phyloP scores from a whole-genome alignment of 2,329 filamentous ascomycete genomes.

The Ceratocystis alfenasii region DNA sequence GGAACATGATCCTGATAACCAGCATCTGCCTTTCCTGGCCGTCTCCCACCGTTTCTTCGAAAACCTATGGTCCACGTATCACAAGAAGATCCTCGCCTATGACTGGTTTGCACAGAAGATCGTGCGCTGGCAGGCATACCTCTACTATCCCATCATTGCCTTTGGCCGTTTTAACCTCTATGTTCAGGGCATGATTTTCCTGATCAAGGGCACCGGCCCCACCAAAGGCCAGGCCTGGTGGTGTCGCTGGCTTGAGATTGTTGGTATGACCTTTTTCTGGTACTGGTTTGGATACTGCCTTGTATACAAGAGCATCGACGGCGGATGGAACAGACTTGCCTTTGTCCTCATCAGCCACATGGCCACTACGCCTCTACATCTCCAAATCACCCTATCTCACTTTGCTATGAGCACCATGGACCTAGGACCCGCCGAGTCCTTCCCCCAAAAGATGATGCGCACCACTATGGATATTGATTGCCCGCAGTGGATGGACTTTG shows the following conservation, averaged over 20 bases:
- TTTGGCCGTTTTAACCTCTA: constrained; percentile 85
- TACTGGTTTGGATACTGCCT: constrained; percentile 75
- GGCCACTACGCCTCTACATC: constrained; percentile 67
- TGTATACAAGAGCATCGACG: constrained; percentile 60
- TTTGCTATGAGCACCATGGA: constrained; percentile 90
- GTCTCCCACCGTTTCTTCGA: constrained; percentile 70
- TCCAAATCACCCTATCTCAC: constrained; percentile 84
- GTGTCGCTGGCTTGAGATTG: constrained; percentile 70
- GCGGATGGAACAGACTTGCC: constrained; percentile 53
- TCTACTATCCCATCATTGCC: constrained; percentile 70
- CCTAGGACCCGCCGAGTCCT: constrained; percentile 71
- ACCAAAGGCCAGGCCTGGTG: constrained; percentile 67
- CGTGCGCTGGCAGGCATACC: constrained; percentile 63
- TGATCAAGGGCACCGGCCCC: constrained; percentile 58
- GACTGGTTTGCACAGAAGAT: constrained; percentile 60
- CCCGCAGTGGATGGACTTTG: constrained; percentile 74
- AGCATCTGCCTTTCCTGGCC: constrained; percentile 81
- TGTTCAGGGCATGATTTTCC: constrained; percentile 64
- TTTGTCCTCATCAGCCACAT: constrained; percentile 74
- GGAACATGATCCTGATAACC: constrained; percentile 91
- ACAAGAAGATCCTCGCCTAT: constrained; percentile 67
- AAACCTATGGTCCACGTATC: constrained; percentile 66
- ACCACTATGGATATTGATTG: constrained; percentile 93
- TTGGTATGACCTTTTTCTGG: constrained; percentile 73
- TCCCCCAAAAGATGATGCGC: constrained; percentile 79